A percentile compares a stretch with the other conserved stretches of the same genome.
Conservation (phyloP, 805 yeast genomes). For the Zygosaccharomyces gambellarensis region DNA sequence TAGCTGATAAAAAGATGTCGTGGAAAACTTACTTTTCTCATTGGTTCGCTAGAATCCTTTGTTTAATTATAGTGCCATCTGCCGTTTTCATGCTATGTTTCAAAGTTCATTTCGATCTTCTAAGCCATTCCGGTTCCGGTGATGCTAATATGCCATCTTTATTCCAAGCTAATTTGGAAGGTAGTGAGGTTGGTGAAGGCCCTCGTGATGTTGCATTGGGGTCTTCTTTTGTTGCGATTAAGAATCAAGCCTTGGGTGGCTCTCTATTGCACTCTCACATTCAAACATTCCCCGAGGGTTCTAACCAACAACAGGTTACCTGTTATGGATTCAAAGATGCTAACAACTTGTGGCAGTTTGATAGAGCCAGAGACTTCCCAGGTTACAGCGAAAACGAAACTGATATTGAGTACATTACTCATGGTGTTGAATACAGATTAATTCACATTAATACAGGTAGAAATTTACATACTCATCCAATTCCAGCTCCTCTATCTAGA, state of each 20-base stretch:
- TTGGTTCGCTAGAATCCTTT: conserved; percentile 62
- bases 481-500: conserved; percentile 68
- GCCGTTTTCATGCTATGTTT: conserved; percentile 59
- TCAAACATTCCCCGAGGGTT: conserved; percentile 84
- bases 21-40: conserved; percentile 50
- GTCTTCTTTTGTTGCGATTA: conserved; percentile 42
- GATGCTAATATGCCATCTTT: conserved; percentile 73
- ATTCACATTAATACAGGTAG: conserved; percentile 66
- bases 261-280: conserved; percentile 82
- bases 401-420: conserved; percentile 39
- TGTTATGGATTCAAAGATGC: conserved; percentile 85
- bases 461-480: conserved; percentile 76
- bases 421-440: conserved; percentile 67
- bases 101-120: conserved; percentile 69
- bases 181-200: conserved; percentile 57
- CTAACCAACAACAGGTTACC: conserved; percentile 90
- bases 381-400: conserved; percentile 29
- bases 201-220: conserved; percentile 71
- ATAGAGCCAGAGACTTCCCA: conserved; percentile 46
- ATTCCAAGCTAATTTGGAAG: conserved; percentile 72
- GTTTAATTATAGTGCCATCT: conserved; percentile 61
- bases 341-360: conserved; percentile 78
- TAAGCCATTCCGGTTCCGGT: conserved; percentile 76
- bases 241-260: conserved; percentile 70
- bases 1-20: conserved; percentile 60